phyloP scores from a whole-genome alignment of 805 yeast species.

The Phaffomyces thermotolerans region DNA sequence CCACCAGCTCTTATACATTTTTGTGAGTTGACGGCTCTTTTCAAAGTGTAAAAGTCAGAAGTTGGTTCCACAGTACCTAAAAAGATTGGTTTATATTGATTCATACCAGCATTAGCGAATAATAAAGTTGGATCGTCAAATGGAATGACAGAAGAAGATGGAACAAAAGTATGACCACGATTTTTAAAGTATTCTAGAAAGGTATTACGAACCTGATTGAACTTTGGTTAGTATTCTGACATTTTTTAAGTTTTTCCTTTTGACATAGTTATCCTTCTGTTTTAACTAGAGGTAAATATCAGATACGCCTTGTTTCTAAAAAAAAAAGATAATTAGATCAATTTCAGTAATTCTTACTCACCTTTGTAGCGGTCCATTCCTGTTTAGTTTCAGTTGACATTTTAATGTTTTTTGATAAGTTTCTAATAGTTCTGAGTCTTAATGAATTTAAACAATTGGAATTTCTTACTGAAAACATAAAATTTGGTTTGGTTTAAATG shows the following conservation, averaged over 20 bases:
- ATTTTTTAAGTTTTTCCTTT: background rate
- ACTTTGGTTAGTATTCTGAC: background rate
- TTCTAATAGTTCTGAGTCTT: constrained; percentile 5
- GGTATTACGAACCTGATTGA: constrained; percentile 60
- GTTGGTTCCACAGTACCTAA: constrained; percentile 96
- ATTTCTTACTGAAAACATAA: constrained; percentile 13
- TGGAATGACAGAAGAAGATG: constrained; percentile 93
- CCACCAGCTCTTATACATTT: constrained; percentile 99
- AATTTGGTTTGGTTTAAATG: constrained; percentile 1
- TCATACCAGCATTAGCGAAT: constrained; percentile 99
- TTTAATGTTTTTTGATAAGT: constrained; percentile 6
- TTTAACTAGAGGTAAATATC: background rate
- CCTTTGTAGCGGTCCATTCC: constrained; percentile 24
- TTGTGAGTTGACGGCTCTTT: constrained; percentile 91
- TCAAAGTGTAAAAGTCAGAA: constrained; percentile 74
- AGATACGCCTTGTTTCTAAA: background rate
- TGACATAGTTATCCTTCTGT: too few species aligned
- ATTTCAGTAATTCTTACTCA: constrained; percentile 6
- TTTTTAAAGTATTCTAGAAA: constrained; percentile 75
- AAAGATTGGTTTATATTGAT: constrained; percentile 96
- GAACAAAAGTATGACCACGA: constrained; percentile 70
- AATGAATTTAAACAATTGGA: constrained; percentile 7
- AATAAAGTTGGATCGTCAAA: constrained; percentile 95
- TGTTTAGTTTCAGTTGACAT: constrained; percentile 27
- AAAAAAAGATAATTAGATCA: background rate